Evolutionary conservation across 176 grass and related monocot species (phyloP).

Genomic region (Triticum turgidum): DNA sequence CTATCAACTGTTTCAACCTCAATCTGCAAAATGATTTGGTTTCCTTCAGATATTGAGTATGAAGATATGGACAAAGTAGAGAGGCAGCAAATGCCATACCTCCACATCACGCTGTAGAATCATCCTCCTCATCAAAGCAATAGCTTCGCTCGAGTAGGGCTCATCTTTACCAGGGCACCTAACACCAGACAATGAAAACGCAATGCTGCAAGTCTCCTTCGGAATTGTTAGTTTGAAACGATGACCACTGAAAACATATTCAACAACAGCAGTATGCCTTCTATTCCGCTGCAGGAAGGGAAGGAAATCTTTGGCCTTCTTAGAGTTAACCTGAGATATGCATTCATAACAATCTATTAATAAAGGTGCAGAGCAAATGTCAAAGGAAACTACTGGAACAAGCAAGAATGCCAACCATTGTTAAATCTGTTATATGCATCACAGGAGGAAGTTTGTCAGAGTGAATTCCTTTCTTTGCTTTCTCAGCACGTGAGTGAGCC

Average conservation of each 20-base stretch:
- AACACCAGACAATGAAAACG: slow-evolving; percentile 95
- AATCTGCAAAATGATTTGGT: slow-evolving; percentile 52
- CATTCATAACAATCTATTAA: slow-evolving; percentile 10
- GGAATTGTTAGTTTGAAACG: slow-evolving; percentile 95
- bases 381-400: background rate
- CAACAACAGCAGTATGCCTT: slow-evolving; percentile 82
- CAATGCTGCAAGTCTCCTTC: slow-evolving; percentile 98
- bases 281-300: slow-evolving; percentile 84
- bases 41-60: slow-evolving; percentile 9
- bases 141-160: slow-evolving; percentile 87
- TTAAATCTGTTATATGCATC: slow-evolving; percentile 95
- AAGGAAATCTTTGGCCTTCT: slow-evolving; percentile 94
- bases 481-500: slow-evolving; percentile 88
- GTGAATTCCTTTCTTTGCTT: slow-evolving; percentile 89
- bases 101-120: slow-evolving; percentile 92
- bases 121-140: slow-evolving; percentile 96
- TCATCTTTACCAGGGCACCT: slow-evolving; percentile 82
- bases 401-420: slow-evolving; percentile 39
- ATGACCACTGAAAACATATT: slow-evolving; percentile 97
- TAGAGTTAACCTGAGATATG: slow-evolving; percentile 60
- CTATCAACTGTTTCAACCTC: slow-evolving; percentile 94
- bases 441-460: slow-evolving; percentile 71
- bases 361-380: background rate
- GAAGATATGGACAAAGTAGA: background rate
- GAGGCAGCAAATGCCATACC: slow-evolving; percentile 30